These are phyloP conservation scores for Acarospora socialis DNA, from an alignment of 2,329 filamentous ascomycete species.

Conservation along the genomic window DNA sequence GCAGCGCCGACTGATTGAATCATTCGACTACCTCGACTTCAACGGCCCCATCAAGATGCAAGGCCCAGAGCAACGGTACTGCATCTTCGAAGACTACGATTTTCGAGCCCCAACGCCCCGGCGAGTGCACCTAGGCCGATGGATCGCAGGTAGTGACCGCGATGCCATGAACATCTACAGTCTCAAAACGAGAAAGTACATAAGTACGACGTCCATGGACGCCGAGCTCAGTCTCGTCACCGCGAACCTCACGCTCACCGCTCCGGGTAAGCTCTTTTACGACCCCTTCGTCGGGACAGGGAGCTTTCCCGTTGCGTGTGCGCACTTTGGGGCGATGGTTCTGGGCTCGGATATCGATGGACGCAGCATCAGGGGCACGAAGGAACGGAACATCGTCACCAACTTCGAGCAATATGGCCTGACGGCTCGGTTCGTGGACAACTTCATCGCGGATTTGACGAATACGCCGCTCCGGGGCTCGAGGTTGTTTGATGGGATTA, in stretches of 20 bases:
- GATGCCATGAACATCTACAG: constrained; percentile 61
- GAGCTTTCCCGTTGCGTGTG: constrained; percentile 78
- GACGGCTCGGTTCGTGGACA: constrained; percentile 51
- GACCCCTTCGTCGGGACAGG: constrained; percentile 95
- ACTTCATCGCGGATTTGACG: constrained; percentile 75
- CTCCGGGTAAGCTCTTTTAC: constrained; percentile 72
- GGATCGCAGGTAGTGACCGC: constrained; percentile 51
- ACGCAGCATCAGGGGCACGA: constrained; percentile 60
- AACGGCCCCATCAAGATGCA: constrained; percentile 65
- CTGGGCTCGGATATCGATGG: constrained; percentile 92
- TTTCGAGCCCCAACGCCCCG: constrained; percentile 42
- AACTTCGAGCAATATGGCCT: constrained; percentile 82
- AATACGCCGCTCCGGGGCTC: constrained; percentile 57
- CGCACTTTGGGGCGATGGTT: constrained; percentile 72
- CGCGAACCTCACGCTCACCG: constrained; percentile 76
- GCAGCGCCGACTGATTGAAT: constrained; percentile 65
- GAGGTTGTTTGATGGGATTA: constrained; percentile 70
- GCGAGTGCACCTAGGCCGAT: constrained; percentile 56
- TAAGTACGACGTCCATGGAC: constrained; percentile 95
- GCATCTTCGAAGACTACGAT: constrained; percentile 69
- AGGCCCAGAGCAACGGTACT: constrained; percentile 58
- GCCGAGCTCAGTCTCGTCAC: constrained; percentile 82
- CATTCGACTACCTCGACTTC: constrained; percentile 66
- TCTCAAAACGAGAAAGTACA: constrained; percentile 85
- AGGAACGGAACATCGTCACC: constrained; percentile 38